phyloP scores from a whole-genome alignment of 306 rosid genomes.

The Sicyos baderoa region DNA sequence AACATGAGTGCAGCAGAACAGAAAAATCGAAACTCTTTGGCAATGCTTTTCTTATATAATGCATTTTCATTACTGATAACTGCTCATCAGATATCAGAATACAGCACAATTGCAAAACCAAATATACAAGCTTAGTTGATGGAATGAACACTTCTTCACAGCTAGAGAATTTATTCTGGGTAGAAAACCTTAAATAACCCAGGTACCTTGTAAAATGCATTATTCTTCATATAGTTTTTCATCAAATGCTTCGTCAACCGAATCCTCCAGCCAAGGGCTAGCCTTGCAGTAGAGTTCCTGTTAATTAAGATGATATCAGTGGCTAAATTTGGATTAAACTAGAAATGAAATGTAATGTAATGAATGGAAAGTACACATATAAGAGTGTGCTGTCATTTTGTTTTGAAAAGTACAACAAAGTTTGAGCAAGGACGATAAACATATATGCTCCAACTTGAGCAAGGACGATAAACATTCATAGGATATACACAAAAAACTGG shows the following conservation, averaged over 20 bases:
- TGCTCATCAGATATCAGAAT: no score
- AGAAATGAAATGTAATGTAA: background rate
- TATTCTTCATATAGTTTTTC: constrained; percentile 68
- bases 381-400: background rate
- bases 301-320: constrained; percentile 19
- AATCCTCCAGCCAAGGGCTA: constrained; percentile 97
- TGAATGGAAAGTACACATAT: background rate
- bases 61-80: background rate
- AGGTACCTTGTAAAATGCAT: constrained; percentile 89
- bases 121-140: background rate
- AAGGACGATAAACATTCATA: background rate
- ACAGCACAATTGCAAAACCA: background rate
- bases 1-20: constrained; percentile 17
- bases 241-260: constrained; percentile 88
- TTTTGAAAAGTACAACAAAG: background rate
- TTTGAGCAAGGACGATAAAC: background rate
- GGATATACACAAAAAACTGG: no score
- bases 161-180: background rate
- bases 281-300: constrained; percentile 82
- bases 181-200: constrained; percentile 10
- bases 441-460: background rate
- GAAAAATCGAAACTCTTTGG: no score
- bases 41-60: no score
- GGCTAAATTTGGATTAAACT: background rate
- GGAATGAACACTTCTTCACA: constrained; percentile 1